Percentiles rank a stretch among this genome's conserved stretches.
phyloP scores from a whole-genome alignment of 2,329 filamentous ascomycete species.

The Pseudohalonectria lignicola region DNA sequence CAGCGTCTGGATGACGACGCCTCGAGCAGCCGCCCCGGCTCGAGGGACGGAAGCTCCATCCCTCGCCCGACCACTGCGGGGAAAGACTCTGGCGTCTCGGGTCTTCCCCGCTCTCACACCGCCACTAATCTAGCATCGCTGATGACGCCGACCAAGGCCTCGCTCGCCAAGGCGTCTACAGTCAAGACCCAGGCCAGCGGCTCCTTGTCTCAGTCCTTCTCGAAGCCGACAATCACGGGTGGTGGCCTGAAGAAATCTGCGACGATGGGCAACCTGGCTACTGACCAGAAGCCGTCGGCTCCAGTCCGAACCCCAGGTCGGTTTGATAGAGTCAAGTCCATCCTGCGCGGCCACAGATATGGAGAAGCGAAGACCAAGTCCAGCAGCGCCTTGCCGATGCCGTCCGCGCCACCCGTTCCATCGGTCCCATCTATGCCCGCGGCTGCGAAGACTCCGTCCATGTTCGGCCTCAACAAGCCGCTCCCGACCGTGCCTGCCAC shows the following conservation, averaged over 20 bases:
- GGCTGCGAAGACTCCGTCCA: constrained; percentile 30
- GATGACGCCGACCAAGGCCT: constrained; percentile 70
- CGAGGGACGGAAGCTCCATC: constrained; percentile 37
- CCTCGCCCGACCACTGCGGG: constrained; percentile 34
- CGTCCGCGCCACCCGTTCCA: constrained; percentile 17
- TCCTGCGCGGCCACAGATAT: constrained; percentile 33
- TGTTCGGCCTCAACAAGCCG: constrained; percentile 35
- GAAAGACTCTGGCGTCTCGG: constrained; percentile 18
- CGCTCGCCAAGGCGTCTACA: constrained; percentile 49
- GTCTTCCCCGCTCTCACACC: constrained; percentile 32
- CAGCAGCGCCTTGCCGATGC: constrained; percentile 36
- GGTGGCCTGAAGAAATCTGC: constrained; percentile 34
- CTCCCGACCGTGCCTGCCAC: constrained; percentile 42
- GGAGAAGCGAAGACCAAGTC: constrained; percentile 20
- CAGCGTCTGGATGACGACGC: constrained; percentile 57
- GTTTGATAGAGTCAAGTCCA: constrained; percentile 47
- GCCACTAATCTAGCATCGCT: constrained; percentile 34
- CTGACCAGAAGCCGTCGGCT: constrained; percentile 17
- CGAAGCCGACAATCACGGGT: constrained; percentile 31
- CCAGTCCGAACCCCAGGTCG: constrained; percentile 34
- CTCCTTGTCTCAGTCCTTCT: constrained; percentile 33
- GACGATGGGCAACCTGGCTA: constrained; percentile 33
- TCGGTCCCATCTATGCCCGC: constrained; percentile 5
- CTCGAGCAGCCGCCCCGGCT: constrained; percentile 51
- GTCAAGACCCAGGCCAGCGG: constrained; percentile 36